Evolutionary conservation across 441 rosid genomes (phyloP), one percentile per base, ranked within the genome.

Genomic region (Eutrema salsugineum): DNA sequence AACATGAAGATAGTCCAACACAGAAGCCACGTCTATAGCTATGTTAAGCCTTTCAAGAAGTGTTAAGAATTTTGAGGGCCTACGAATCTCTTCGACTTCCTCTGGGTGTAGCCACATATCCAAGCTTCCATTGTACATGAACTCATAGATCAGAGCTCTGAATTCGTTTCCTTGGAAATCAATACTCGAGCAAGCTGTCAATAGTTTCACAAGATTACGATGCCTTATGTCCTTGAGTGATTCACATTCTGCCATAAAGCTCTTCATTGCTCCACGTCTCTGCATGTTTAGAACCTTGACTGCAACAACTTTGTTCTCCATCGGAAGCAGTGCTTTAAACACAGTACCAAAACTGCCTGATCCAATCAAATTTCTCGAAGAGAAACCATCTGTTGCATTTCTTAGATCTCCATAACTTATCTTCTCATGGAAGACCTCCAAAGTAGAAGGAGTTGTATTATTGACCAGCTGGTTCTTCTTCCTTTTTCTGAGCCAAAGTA

Each of bases 331-430:
- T 19, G 72, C 72, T 6, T 56, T 56, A 20, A 55, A 68, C 5
- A 68, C 72, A 30, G 35, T 44, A 11, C 72, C 64, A 56, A 68
- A 68, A 40, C 55, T 68, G 15, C 64, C 64, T 3, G 44, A 68
- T 4, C 72, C 72, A 22, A 68, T 0, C 44, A 43, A 3, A 56
- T 56, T 55, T 11, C 24, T 68, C 0, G 19, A 12, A 55, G 72
- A 55, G 55, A 68, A 68, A 27, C 46, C 64, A 68, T 68, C 4
- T 19, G 55, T 55, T 0, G 72, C 72, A 2, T 9, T 44, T 5
- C 5, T 15, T 0, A 68, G 22, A 44, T 32, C 55, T 43, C 24
- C 35, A 32, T 68, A 65, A 10, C 70, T 65, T 36, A 55, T 55
- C 24, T 56, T 43, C 5, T 56, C 64, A 56, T 68, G 64, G 0